Percentiles rank a stretch among this genome's conserved stretches.
Evolutionary conservation across 2,329 filamentous ascomycete species (phyloP).

Genomic region (Proliferodiscus dingleyae): DNA sequence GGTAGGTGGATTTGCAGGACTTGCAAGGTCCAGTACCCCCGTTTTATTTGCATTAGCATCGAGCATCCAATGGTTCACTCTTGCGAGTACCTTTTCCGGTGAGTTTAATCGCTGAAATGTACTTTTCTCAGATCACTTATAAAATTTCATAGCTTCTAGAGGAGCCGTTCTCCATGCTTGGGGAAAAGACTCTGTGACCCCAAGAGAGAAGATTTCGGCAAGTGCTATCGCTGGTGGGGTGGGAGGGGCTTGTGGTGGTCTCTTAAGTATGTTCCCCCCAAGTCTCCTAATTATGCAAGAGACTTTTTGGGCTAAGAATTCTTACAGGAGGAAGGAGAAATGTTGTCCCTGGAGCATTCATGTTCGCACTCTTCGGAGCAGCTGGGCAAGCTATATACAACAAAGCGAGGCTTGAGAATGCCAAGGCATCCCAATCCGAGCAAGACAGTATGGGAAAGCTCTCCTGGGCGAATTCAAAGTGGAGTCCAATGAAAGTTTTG

Average conservation of each 20-base stretch:
- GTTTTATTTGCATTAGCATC: slow-evolving; percentile 67
- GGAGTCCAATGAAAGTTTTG: slow-evolving; percentile 66
- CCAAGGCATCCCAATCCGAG: slow-evolving; percentile 4
- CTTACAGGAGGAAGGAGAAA: slow-evolving; percentile 49
- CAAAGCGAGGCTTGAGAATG: slow-evolving; percentile 38
- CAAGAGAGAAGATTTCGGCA: slow-evolving; percentile 57
- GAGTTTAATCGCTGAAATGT: slow-evolving; percentile 29
- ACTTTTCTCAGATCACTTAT: slow-evolving; percentile 2
- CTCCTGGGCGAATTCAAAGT: slow-evolving; percentile 52
- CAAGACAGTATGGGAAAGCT: slow-evolving; percentile 34
- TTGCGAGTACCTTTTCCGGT: slow-evolving; percentile 76
- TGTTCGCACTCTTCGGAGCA: slow-evolving; percentile 54
- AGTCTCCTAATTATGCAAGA: no score
- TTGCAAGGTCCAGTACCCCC: slow-evolving; percentile 62
- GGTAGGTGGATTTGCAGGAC: slow-evolving; percentile 64
- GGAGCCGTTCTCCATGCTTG: slow-evolving; percentile 42
- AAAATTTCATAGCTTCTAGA: slow-evolving; percentile 41
- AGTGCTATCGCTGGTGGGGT: slow-evolving; percentile 68
- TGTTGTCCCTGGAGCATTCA: slow-evolving; percentile 51
- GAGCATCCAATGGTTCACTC: slow-evolving; percentile 74
- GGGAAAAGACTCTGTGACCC: slow-evolving; percentile 40
- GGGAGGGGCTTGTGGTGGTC: slow-evolving; percentile 57
- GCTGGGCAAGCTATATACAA: slow-evolving; percentile 53
- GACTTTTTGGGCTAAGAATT: background rate
- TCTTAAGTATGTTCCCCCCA: background rate